Conservation (phyloP, 2,329 filamentous ascomycete species). For the Fusarium piperis region DNA sequence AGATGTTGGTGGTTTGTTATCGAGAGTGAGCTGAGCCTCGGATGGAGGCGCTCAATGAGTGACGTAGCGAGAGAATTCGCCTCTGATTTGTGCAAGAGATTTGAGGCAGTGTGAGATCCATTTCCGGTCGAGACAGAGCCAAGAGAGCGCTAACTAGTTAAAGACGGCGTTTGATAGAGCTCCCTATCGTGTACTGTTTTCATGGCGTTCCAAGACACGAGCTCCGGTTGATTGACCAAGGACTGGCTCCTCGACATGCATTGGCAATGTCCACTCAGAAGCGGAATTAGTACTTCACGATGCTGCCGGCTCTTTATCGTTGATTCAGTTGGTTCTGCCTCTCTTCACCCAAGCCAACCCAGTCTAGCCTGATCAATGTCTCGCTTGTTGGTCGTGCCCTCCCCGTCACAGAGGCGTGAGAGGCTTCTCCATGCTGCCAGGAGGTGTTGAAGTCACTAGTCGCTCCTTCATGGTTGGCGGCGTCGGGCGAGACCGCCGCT, state of each 20-base stretch:
- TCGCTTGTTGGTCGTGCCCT: conserved; percentile 27
- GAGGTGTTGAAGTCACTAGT: conserved; percentile 29
- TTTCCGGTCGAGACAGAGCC: conserved; percentile 3
- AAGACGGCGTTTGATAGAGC: not conserved
- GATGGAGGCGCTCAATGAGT: not conserved
- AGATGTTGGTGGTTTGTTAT: not conserved
- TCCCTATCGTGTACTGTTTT: conserved; percentile 13
- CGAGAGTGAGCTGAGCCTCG: not conserved
- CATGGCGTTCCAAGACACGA: conserved; percentile 31
- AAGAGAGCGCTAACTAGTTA: conserved; percentile 7
- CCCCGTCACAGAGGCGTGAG: conserved; percentile 10
- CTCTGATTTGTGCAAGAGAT: not conserved
- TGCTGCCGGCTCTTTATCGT: conserved; percentile 23
- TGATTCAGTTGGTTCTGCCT: conserved; percentile 19
- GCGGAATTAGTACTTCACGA: conserved; percentile 11
- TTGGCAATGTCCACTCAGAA: conserved; percentile 16
- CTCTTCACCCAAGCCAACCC: not conserved
- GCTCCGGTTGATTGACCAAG: conserved; percentile 6
- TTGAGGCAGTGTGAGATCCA: not conserved
- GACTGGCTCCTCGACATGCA: conserved; percentile 7
- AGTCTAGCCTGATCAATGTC: conserved; percentile 27
- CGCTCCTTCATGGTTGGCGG: conserved; percentile 20
- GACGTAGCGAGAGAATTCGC: not conserved
- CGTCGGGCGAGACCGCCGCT: conserved; percentile 21
- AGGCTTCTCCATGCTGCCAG: not conserved